phyloP scores from a whole-genome alignment of 2,329 filamentous ascomycete genomes.

The Colletotrichum sp. region DNA sequence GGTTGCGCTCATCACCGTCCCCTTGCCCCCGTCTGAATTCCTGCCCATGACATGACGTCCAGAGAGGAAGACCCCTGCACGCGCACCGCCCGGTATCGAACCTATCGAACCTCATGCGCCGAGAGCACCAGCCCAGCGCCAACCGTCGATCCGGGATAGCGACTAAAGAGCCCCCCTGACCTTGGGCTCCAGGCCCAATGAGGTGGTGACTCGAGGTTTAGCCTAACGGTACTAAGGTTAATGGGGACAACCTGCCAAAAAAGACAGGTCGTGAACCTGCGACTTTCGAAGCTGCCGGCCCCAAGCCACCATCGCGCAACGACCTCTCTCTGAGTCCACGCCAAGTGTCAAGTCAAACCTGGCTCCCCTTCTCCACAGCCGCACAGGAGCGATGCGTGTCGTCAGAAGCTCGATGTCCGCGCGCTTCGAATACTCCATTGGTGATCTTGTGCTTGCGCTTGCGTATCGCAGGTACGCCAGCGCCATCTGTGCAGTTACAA shows the following conservation, averaged over 20 bases:
- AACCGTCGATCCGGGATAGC: slow-evolving; percentile 5
- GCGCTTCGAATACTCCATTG: background rate
- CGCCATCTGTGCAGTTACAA: background rate
- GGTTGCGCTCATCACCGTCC: background rate
- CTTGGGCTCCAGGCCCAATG: background rate
- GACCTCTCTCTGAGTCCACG: background rate
- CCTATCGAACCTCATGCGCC: slow-evolving; percentile 16
- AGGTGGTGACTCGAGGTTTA: background rate
- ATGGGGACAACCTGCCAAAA: background rate
- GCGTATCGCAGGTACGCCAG: background rate
- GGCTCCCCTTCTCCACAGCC: background rate
- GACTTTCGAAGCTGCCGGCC: background rate
- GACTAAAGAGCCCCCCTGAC: background rate
- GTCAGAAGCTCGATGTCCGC: background rate
- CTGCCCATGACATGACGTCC: background rate
- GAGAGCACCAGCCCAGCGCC: background rate
- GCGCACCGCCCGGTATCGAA: background rate
- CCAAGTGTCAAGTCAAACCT: background rate
- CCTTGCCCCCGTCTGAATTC: background rate
- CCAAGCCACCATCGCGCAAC: background rate
- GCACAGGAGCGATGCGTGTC: background rate
- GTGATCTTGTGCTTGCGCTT: background rate
- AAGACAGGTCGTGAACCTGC: background rate
- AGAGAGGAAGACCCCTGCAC: background rate
- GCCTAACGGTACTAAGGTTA: background rate